Evolutionary conservation across 2,329 filamentous ascomycete genomes (phyloP).

Genomic region (Elsinoe necatrix): DNA sequence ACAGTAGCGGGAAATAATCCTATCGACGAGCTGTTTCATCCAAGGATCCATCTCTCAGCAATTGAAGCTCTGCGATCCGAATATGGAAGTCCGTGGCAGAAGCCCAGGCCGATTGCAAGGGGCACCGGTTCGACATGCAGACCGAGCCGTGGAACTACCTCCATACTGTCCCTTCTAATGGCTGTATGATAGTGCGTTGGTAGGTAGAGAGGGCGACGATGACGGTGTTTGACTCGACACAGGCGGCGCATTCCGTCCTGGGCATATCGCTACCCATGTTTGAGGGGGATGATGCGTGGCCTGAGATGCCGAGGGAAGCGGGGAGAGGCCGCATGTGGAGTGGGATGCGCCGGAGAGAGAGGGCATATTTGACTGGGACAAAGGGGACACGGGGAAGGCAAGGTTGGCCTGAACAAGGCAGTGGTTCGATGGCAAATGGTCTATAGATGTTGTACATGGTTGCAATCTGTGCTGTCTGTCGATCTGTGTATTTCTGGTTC

Average conservation of each 20-base stretch:
- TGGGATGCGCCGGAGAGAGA: slow-evolving; percentile 19
- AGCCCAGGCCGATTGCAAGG: slow-evolving; percentile 8
- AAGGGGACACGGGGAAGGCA: background rate
- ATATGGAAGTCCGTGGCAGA: no score
- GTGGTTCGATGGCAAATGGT: background rate
- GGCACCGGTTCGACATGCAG: slow-evolving; percentile 15
- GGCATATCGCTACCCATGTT: slow-evolving; percentile 21
- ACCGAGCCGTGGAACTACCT: slow-evolving; percentile 19
- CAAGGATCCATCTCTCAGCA: no score
- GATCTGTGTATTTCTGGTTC: no score
- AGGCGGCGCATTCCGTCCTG: slow-evolving; percentile 20
- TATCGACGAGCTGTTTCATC: no score
- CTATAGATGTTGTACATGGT: no score
- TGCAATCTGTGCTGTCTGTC: no score
- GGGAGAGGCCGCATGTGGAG: slow-evolving; percentile 19
- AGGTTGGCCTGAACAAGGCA: background rate
- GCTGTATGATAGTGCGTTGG: slow-evolving; percentile 21
- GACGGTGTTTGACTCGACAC: slow-evolving; percentile 21
- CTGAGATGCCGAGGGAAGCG: slow-evolving; percentile 18
- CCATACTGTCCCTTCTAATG: slow-evolving; percentile 19
- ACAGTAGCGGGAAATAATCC: no score
- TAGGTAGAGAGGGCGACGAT: slow-evolving; percentile 19
- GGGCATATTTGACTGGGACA: slow-evolving; percentile 19
- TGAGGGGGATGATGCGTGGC: slow-evolving; percentile 20
- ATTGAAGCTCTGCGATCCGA: no score